These are phyloP conservation scores for Fistulinella staudtii DNA, from an alignment of 1,284 basidiomycete species.

Conservation along the genomic window DNA sequence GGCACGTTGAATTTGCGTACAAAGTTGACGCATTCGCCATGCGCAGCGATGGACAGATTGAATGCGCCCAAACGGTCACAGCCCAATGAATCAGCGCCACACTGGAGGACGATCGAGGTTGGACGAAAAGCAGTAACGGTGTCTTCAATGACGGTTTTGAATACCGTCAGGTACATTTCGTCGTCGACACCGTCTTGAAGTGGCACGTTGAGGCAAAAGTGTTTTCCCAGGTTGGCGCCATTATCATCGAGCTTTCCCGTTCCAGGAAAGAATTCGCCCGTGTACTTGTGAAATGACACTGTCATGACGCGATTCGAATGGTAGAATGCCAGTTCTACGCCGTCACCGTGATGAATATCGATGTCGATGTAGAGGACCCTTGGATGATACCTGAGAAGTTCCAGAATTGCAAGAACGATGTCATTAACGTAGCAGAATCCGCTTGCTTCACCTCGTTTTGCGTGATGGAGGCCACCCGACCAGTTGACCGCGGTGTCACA, in stretches of 20 bases:
- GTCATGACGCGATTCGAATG: conserved; percentile 97
- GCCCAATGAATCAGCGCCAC: conserved; percentile 95
- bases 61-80: conserved; percentile 95
- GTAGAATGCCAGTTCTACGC: conserved; percentile 97
- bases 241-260: conserved; percentile 93
- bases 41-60: conserved; percentile 98
- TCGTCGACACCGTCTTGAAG: conserved; percentile 97
- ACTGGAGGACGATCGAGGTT: conserved; percentile 91
- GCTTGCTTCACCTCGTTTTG: conserved; percentile 93
- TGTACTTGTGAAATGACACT: conserved; percentile 99
- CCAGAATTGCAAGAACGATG: conserved; percentile 91
- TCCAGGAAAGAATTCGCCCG: conserved; percentile 96
- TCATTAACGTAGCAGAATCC: conserved; percentile 98
- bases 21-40: conserved; percentile 97
- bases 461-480: conserved; percentile 95
- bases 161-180: conserved; percentile 91
- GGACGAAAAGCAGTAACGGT: conserved; percentile 89
- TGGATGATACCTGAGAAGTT: conserved; percentile 87
- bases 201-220: conserved; percentile 95
- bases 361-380: conserved; percentile 96
- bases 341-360: conserved; percentile 96
- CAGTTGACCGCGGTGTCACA: conserved; percentile 98
- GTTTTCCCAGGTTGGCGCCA: conserved; percentile 83
- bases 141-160: conserved; percentile 95
- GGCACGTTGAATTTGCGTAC: conserved; percentile 91